Evolutionary conservation across 768 basidiomycete species (phyloP), one percentile per base, ranked within the genome.

Genomic region (Podaxis mareebaensis): DNA sequence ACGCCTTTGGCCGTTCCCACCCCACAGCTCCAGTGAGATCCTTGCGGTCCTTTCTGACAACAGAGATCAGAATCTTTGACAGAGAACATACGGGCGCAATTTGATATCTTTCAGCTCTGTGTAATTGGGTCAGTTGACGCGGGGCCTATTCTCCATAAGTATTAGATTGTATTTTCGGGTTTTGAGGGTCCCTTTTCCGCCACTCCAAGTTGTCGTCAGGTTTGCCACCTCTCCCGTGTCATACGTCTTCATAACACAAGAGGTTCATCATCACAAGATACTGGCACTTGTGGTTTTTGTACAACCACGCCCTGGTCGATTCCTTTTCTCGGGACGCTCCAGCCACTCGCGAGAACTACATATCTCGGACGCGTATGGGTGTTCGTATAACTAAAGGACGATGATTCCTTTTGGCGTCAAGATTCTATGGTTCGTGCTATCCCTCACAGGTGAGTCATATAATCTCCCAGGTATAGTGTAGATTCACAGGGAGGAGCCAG

Each of bases 341-440:
- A 33, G 33, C 8, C 33, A 33, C 33, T 33, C 33, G 8, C 33
- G 33, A 33, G 33, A 10, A 10, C 33, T 33, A 33, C 49, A 51
- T 17, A 51, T 28, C 49, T 7, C 49, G 15, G 12, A 46, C 44
- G 44, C 26, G 24, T 51, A 51, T 51, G 49, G 49, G 20, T 15
- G 49, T 28, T 51, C 3, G 20, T 51, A 22, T 24, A 51, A 51
- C 49, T 11, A 4, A 13, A 13, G 52, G 30, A 36, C 42, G 52
- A 88, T 88, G 87, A 78, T 88, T 39, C 77, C 84, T 20, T 82
- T 81, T 60, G 77, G 80, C 53, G 76, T 89, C 60, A 88, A 83
- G 75, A 74, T 83, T 49, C 75, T 75, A 53, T 89, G 86, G 86
- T 85, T 85, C 66, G 74, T 77, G 66, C 76, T 89, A 20, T 87